phyloP scores from a whole-genome alignment of 2,329 filamentous ascomycete species.

The Alternaria postmessia region DNA sequence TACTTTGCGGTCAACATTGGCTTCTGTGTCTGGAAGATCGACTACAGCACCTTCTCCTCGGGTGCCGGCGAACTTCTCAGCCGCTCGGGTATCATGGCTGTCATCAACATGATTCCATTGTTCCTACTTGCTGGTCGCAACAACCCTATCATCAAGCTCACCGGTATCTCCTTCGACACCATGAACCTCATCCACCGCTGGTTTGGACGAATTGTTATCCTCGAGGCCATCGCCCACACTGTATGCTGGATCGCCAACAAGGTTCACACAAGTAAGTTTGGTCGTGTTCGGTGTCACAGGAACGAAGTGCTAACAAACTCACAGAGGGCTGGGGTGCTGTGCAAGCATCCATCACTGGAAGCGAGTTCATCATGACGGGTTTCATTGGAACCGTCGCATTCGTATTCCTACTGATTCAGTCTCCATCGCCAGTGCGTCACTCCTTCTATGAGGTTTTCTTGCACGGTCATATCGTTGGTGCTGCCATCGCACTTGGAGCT shows the following conservation, averaged over 20 bases:
- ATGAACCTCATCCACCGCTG: conserved; percentile 84
- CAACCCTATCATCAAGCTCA: conserved; percentile 76
- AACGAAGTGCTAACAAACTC: conserved; percentile 19
- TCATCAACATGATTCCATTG: conserved; percentile 80
- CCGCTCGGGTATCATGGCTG: conserved; percentile 73
- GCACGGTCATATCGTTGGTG: conserved; percentile 72
- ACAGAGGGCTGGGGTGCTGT: conserved; percentile 62
- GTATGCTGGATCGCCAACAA: conserved; percentile 64
- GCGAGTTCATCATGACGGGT: conserved; percentile 66
- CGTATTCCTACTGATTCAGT: conserved; percentile 70
- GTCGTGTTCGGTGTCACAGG: neutral
- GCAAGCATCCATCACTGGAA: conserved; percentile 48
- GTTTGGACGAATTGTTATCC: conserved; percentile 77
- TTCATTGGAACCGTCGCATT: conserved; percentile 70
- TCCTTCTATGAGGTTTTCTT: conserved; percentile 84
- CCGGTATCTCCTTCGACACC: conserved; percentile 80
- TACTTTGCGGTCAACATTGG: conserved; percentile 60
- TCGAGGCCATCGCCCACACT: conserved; percentile 73
- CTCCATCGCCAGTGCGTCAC: conserved; percentile 74
- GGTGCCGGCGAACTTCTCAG: conserved; percentile 71
- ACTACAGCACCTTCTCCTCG: conserved; percentile 74
- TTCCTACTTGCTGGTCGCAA: conserved; percentile 79
- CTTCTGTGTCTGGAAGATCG: conserved; percentile 63
- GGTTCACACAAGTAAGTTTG: conserved; percentile 47
- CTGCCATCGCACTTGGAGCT: conserved; percentile 66